Conservation (phyloP, 306 rosid genomes). For the Lagenaria siceraria region DNA sequence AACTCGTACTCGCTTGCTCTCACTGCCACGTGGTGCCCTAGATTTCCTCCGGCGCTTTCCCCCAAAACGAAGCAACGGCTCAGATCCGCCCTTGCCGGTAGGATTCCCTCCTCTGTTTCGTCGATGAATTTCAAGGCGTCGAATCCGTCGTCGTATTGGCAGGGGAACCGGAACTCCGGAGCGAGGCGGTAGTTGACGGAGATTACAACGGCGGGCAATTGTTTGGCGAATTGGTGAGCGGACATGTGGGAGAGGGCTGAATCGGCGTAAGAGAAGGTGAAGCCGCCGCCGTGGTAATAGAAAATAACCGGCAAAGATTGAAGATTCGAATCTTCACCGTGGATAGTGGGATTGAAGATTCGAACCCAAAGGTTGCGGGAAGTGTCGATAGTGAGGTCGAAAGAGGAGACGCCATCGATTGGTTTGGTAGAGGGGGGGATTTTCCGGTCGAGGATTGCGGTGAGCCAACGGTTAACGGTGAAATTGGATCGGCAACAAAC, state of each 20-base stretch:
- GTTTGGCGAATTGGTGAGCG: conserved; percentile 3
- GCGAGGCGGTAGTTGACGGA: conserved; percentile 24
- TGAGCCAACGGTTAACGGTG: background rate
- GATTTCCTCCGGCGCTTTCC: conserved; percentile 27
- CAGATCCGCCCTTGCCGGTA: conserved; percentile 1
- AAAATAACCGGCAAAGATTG: conserved; percentile 2
- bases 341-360: background rate
- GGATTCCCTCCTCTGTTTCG: background rate
- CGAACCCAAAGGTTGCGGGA: background rate
- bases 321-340: background rate
- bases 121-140: conserved; percentile 22
- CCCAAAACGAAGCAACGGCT: conserved; percentile 16
- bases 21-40: conserved; percentile 23
- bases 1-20: conserved; percentile 2
- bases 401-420: background rate
- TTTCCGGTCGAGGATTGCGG: background rate
- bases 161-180: conserved; percentile 16
- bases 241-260: background rate
- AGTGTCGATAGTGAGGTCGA: background rate
- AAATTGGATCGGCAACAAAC: background rate
- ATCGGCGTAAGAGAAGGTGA: background rate
- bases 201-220: conserved; percentile 13
- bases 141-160: conserved; percentile 20
- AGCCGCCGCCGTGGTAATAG: conserved; percentile 22
- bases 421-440: background rate